phyloP scores from a whole-genome alignment of 2,329 filamentous ascomycete species.

The Cryphonectria japonica region DNA sequence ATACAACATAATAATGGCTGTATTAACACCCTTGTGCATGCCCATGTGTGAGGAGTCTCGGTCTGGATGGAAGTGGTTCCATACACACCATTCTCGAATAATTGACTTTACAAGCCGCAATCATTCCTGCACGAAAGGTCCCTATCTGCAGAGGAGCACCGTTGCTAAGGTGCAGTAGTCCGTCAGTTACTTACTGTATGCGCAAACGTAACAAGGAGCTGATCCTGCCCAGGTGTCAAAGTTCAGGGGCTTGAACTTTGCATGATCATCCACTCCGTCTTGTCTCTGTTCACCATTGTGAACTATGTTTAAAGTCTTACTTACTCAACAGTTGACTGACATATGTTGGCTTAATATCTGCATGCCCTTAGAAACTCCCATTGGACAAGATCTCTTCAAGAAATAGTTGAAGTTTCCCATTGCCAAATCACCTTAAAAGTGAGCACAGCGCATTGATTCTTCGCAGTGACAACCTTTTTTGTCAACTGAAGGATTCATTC shows the following conservation, averaged over 20 bases:
- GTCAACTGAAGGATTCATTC: not conserved
- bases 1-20: not conserved
- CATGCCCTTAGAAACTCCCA: not conserved
- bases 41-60: not conserved
- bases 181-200: not conserved
- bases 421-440: not conserved
- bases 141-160: not conserved
- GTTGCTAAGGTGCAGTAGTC: not conserved
- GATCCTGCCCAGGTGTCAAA: not conserved
- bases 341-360: not conserved
- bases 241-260: not conserved
- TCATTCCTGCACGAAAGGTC: not conserved
- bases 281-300: not conserved
- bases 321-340: not conserved
- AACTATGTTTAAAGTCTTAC: too few relatives aligned
- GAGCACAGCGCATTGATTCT: not conserved
- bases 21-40: not conserved
- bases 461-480: not conserved
- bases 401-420: too few relatives aligned
- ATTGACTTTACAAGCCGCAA: not conserved
- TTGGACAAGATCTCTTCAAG: not conserved
- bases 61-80: not conserved
- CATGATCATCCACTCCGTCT: not conserved
- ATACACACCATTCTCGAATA: not conserved
- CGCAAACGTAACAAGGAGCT: not conserved